Evolutionary conservation across 495 filamentous ascomycete genomes (phyloP).

Genomic region (Lindgomyces ingoldianus): DNA sequence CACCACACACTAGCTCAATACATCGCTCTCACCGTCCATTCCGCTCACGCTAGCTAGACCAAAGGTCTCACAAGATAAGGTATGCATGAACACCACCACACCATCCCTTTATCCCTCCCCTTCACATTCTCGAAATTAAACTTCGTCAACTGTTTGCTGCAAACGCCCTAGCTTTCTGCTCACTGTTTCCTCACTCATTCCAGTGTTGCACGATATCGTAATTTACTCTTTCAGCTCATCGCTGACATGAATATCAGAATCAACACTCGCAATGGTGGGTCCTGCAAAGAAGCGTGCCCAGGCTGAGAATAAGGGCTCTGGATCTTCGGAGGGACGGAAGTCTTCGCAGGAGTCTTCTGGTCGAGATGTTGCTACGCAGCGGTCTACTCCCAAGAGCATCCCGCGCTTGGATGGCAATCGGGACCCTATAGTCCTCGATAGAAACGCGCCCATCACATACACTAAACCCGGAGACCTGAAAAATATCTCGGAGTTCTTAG

Average conservation of each 20-base stretch:
- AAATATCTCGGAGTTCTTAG: slow-evolving; percentile 40
- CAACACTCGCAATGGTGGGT: slow-evolving; percentile 39
- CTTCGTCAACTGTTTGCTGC: not conserved
- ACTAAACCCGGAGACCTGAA: slow-evolving; percentile 21
- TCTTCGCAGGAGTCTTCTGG: slow-evolving; percentile 16
- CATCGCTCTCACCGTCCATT: not conserved
- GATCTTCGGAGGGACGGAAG: slow-evolving; percentile 14
- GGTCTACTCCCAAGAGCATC: slow-evolving; percentile 28
- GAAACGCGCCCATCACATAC: slow-evolving; percentile 7
- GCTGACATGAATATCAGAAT: slow-evolving; percentile 24
- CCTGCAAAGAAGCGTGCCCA: slow-evolving; percentile 38
- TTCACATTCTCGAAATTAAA: not conserved
- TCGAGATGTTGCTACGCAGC: too few relatives aligned
- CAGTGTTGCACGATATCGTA: too few relatives aligned
- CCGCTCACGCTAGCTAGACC: not conserved
- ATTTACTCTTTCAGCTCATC: too few relatives aligned
- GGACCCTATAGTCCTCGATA: slow-evolving; percentile 13
- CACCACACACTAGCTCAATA: too few relatives aligned
- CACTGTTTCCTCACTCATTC: too few relatives aligned
- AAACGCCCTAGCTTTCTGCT: not conserved
- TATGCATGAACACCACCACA: too few relatives aligned
- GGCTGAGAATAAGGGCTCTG: slow-evolving; percentile 26
- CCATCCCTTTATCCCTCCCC: not conserved
- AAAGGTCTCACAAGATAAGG: not conserved
- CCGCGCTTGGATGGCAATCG: slow-evolving; percentile 42